Percentiles rank a stretch among this genome's conserved stretches.
Conservation (phyloP, 768 basidiomycete genomes). For the Mycena indigotica region DNA sequence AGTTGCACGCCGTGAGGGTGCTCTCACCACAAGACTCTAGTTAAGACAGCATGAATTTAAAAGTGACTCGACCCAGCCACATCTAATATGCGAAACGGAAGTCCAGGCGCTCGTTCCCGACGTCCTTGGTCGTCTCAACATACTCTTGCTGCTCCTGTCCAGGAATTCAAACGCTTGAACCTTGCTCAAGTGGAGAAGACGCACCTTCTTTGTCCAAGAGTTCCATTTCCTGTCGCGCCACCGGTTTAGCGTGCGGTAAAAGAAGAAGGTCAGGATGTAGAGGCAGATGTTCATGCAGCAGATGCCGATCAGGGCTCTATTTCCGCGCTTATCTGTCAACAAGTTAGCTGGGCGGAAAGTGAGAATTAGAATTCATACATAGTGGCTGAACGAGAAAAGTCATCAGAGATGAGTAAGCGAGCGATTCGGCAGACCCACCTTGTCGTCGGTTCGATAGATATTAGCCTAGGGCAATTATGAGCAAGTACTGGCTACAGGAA, state of each 20-base stretch:
- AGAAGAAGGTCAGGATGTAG: not conserved
- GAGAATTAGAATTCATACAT: not conserved
- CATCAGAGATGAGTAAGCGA: not conserved
- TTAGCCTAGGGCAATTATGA: not conserved
- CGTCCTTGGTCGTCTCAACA: conserved; percentile 60
- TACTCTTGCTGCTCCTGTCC: conserved; percentile 58
- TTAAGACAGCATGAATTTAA: no score
- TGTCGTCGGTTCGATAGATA: not conserved
- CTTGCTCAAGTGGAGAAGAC: conserved; percentile 49
- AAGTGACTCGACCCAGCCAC: no score
- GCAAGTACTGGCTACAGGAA: not conserved
- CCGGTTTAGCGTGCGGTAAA: not conserved
- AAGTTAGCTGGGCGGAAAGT: not conserved
- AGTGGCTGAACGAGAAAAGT: not conserved
- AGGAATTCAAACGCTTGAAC: conserved; percentile 51
- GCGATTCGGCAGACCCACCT: not conserved
- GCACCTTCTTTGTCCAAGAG: not conserved
- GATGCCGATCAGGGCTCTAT: not conserved
- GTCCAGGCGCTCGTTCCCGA: conserved; percentile 61
- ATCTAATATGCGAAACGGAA: conserved; percentile 69
- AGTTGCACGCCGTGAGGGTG: no score
- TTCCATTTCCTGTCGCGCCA: not conserved
- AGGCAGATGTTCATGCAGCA: not conserved
- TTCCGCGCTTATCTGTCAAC: not conserved
- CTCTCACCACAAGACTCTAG: no score